Base-by-base conservation (phyloP, 2,329 filamentous ascomycete species). In the Chalara sp. region DNA sequence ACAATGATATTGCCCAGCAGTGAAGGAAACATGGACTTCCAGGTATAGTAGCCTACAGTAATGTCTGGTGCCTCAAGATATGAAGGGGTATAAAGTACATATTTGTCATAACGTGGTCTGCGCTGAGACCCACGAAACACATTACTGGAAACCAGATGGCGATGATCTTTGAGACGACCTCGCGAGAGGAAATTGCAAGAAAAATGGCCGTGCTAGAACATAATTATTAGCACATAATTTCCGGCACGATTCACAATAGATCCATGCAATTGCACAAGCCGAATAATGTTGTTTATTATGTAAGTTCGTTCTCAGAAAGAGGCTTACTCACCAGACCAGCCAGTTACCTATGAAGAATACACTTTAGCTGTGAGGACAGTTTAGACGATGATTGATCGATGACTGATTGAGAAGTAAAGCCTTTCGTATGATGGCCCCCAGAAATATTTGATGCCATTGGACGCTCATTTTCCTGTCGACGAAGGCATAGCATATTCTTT, bases 41-140 rank as follows among this genome's bases (percentile, higher is more conserved):
- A 81, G 54, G 81, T 76, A 51, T 80, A 81, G 40, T 78, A 65
- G 0, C 71, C 67, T 0, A 76, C 69, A 0, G 64, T 70, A 28
- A 80, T 65, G 8, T 10, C 8, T 0, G 65, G 64, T n/a, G 48
- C 39, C 0, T 67, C 64, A 0, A 75, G 60, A 81, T 35, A 81
- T 78, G 0, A 44, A 78, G 59, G 0, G 76, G 74, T 10, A 63
- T 63, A 49, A 76, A 75, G 35, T 74, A 76, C 76, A 79, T 79
- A 54, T 80, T 80, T 29, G 76, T 76, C 12, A 80, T 70, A 42
- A 79, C 76, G 65, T 81, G 78, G 51, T 81, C 77, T 2, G 79
- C 69, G 1, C 72, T 74, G 0, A 78, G 65, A 1, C 70, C 70
- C 0, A 80, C 76, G 55, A 80, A 81, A 1, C 73, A 73, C 50